These are phyloP conservation scores for Diaporthe aspalathi DNA, from an alignment of 2,329 filamentous ascomycete species.

Conservation along the genomic window DNA sequence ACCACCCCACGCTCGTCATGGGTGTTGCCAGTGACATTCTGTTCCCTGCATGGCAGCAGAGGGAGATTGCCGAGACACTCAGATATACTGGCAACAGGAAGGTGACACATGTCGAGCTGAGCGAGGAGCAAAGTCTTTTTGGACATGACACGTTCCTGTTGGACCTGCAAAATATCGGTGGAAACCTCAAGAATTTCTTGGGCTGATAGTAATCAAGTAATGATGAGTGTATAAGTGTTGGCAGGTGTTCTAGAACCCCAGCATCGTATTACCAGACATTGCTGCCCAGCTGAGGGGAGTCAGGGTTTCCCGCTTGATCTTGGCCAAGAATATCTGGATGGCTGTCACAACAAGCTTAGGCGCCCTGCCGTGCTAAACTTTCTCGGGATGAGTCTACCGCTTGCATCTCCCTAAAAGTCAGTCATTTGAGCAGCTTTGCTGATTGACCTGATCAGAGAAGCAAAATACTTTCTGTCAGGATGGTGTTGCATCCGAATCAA, in stretches of 20 bases:
- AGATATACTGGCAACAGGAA: constrained; percentile 80
- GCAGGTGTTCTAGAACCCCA: background rate
- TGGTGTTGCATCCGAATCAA: background rate
- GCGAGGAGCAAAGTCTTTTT: constrained; percentile 93
- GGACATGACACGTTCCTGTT: constrained; percentile 97
- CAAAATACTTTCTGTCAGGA: background rate
- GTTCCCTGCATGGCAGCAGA: constrained; percentile 98
- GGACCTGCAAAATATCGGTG: constrained; percentile 91
- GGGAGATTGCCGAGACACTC: constrained; percentile 89
- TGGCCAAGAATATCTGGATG: background rate
- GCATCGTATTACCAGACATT: background rate
- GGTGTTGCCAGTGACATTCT: constrained; percentile 96
- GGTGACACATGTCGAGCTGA: constrained; percentile 90
- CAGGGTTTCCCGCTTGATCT: background rate
- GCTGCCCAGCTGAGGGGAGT: background rate
- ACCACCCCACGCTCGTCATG: constrained; percentile 87
- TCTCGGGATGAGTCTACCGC: background rate
- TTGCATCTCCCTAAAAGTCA: background rate
- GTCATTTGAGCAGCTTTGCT: background rate
- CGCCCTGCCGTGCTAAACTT: background rate
- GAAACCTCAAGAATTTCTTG: constrained; percentile 83
- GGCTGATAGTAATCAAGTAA: constrained; percentile 53
- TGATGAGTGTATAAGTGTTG: background rate
- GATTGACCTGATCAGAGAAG: background rate
- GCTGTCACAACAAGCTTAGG: background rate